phyloP scores from a whole-genome alignment of 2,329 filamentous ascomycete genomes.

The Celoporthe dispersa region DNA sequence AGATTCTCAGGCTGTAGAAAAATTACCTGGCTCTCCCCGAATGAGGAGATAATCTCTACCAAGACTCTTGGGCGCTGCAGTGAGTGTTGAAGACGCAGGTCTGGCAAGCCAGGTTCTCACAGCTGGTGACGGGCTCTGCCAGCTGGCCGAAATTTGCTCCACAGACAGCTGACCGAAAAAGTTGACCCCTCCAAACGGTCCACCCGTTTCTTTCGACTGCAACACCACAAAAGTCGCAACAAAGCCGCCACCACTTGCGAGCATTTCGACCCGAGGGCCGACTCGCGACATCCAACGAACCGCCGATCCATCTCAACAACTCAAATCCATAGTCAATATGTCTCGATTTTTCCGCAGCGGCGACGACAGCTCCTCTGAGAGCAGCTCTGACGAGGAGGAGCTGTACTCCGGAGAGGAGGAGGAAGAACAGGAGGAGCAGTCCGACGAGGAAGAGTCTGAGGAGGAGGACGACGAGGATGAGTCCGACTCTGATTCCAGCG shows the following conservation, averaged over 20 bases:
- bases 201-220: slow-evolving; percentile 22
- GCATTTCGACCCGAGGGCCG: slow-evolving; percentile 2
- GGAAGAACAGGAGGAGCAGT: slow-evolving; percentile 56
- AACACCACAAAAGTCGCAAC: slow-evolving; percentile 26
- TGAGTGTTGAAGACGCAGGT: no score
- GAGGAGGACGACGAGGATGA: slow-evolving; percentile 58
- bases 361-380: slow-evolving; percentile 92
- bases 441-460: slow-evolving; percentile 58
- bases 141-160: slow-evolving; percentile 13
- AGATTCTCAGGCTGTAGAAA: not conserved
- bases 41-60: not conserved
- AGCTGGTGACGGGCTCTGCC: slow-evolving; percentile 15
- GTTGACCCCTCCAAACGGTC: slow-evolving; percentile 22
- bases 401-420: slow-evolving; percentile 82
- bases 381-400: slow-evolving; percentile 94
- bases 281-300: slow-evolving; percentile 17
- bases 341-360: slow-evolving; percentile 97
- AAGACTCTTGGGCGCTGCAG: not conserved
- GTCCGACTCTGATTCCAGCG: slow-evolving; percentile 50
- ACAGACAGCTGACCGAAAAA: slow-evolving; percentile 18
- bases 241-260: slow-evolving; percentile 22
- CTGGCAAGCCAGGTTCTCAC: not conserved
- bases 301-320: slow-evolving; percentile 17
- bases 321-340: slow-evolving; percentile 58
- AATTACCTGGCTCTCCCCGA: not conserved